Evolutionary conservation across 352 stramenopile species (phyloP).

Genomic region (Pythium dissimile): DNA sequence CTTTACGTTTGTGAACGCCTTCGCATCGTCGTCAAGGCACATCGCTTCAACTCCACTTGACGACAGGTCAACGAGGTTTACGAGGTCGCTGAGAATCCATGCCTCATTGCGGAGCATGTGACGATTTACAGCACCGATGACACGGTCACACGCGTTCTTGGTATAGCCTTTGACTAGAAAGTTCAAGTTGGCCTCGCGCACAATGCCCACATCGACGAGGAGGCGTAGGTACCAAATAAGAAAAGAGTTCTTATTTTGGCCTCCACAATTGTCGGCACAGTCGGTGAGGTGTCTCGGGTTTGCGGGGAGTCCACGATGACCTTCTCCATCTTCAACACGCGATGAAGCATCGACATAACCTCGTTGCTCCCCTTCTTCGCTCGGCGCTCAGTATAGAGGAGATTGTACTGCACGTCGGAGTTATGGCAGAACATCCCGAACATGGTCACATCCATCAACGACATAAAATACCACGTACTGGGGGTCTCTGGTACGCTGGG

Average conservation of each 20-base stretch:
- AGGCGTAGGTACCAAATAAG: background rate
- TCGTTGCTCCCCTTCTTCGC: background rate
- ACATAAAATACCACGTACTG: background rate
- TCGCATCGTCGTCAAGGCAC: too few species aligned
- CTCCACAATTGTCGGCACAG: background rate
- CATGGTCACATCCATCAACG: background rate
- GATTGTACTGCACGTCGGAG: background rate
- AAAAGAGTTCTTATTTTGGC: constrained; percentile 1
- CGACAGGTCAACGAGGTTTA: too few species aligned
- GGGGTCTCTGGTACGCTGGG: background rate
- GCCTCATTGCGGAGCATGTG: too few species aligned
- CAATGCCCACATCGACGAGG: background rate
- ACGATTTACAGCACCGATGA: too few species aligned
- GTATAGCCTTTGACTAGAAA: constrained; percentile 4
- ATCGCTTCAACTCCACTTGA: too few species aligned
- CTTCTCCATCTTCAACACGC: background rate
- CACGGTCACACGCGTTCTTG: background rate
- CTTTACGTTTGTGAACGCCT: too few species aligned
- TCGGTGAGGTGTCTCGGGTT: background rate
- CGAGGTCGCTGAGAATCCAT: too few species aligned
- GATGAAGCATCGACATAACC: background rate
- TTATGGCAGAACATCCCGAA: background rate
- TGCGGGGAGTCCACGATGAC: background rate
- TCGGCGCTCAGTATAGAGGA: background rate
- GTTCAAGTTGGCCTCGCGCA: background rate